Evolutionary conservation across 2,329 filamentous ascomycete species (phyloP).

Genomic region (Neonectria punicea): DNA sequence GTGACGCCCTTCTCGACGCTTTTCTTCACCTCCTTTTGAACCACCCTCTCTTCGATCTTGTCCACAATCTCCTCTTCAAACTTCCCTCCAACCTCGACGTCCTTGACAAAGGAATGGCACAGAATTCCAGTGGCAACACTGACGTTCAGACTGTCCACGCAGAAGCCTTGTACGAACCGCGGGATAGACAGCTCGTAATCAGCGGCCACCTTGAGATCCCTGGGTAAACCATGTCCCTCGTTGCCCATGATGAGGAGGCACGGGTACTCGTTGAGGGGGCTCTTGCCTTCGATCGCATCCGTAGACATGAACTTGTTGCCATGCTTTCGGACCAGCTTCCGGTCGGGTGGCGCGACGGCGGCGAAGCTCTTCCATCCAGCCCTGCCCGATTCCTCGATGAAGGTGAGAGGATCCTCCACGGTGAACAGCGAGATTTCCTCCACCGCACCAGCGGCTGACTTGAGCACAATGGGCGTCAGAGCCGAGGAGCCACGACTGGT

Average conservation of each 20-base stretch:
- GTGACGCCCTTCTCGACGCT: constrained; percentile 12
- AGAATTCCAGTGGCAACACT: constrained; percentile 86
- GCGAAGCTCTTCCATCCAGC: constrained; percentile 88
- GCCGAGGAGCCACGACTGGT: constrained; percentile 78
- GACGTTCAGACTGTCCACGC: constrained; percentile 92
- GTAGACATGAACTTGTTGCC: constrained; percentile 60
- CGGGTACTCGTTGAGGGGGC: constrained; percentile 69
- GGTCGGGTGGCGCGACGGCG: constrained; percentile 65
- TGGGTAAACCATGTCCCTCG: constrained; percentile 80
- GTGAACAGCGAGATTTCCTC: constrained; percentile 82
- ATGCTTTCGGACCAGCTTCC: constrained; percentile 48
- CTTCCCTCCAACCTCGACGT: constrained; percentile 37
- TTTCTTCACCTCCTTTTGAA: background rate
- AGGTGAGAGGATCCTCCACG: constrained; percentile 72
- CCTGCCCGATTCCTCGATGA: constrained; percentile 73
- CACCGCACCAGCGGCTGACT: constrained; percentile 87
- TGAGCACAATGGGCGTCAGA: constrained; percentile 81
- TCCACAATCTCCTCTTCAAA: constrained; percentile 15
- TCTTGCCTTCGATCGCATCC: constrained; percentile 58
- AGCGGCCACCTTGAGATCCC: constrained; percentile 71
- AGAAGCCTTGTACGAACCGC: constrained; percentile 61
- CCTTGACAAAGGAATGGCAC: constrained; percentile 73
- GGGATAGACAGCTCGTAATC: constrained; percentile 75
- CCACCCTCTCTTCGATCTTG: background rate
- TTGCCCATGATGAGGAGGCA: constrained; percentile 85